phyloP scores from a whole-genome alignment of 148 eudicot species.

The Diospyros kaki region DNA sequence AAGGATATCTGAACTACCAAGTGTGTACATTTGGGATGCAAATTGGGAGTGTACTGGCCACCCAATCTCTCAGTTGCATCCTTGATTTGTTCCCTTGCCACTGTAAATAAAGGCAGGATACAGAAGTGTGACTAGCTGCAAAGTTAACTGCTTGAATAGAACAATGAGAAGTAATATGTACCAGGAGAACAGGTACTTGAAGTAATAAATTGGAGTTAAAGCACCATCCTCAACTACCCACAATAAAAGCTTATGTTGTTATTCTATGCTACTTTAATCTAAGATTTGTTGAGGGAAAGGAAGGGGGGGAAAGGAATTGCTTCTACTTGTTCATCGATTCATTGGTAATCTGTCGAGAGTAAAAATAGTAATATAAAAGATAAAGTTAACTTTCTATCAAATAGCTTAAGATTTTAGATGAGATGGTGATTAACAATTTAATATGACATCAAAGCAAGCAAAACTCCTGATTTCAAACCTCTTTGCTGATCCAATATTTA shows the following conservation, averaged over 20 bases:
- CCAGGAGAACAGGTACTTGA: constrained; percentile 2
- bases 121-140: constrained; percentile 11
- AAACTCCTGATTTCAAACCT: too few species aligned
- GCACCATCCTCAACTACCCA: neutral
- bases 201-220: neutral
- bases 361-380: too few species aligned
- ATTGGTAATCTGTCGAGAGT: too few species aligned
- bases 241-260: neutral
- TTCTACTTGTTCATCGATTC: too few species aligned
- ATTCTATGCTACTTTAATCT: neutral
- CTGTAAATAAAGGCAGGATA: constrained; percentile 31
- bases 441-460: too few species aligned
- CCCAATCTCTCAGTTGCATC: constrained; percentile 79
- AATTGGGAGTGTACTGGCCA: constrained; percentile 68
- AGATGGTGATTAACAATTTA: too few species aligned
- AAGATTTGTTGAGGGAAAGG: neutral
- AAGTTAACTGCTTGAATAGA: neutral
- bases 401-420: too few species aligned
- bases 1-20: constrained; percentile 91
- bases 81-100: constrained; percentile 71
- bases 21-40: constrained; percentile 84
- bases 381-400: too few species aligned
- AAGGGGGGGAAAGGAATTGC: too few species aligned
- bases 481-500: too few species aligned
- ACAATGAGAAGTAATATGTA: neutral